Evolutionary conservation across 768 basidiomycete genomes (phyloP), one percentile per base, ranked within the genome.

Genomic region (Rhizopogon vesiculosus): DNA sequence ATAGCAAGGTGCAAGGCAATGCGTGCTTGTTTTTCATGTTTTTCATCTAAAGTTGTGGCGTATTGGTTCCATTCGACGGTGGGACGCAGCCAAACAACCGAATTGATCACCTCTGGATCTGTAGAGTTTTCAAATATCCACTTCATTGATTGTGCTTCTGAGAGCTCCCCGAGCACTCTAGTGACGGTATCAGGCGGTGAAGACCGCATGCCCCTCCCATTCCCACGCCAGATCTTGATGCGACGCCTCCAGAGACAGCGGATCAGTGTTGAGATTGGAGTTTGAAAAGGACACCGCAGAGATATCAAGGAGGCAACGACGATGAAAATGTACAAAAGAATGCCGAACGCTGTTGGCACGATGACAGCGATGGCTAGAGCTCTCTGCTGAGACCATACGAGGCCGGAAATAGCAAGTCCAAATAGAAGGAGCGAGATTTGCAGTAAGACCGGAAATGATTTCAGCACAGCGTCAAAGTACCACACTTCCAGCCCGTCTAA

Each of bases 121-220:
- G 54, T 60, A n/a, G 61, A 64, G 1, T 49, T 62, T 42, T 60
- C 53, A 9, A 64, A 52, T 13, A 64, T 42, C 64, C 64, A 64
- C 42, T 51, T 38, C 16, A 65, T 56, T 3, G 60, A 45, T 5
- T 29, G n/a, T 18, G 29, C 29, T 2, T 45, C 45, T 10, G 45
- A 18, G 4, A 31, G 16, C 16, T 45, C 44, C 9, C n/a, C 13
- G 13, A 15, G 13, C 15, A 8, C n/a, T 31, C 10, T 5, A 18
- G 28, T 7, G 2, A 25, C 8, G 9, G 44, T 25, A 45, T 5
- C 1, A 10, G 45, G n/a, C 9, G 28, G n/a, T 16, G 43, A 28
- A 2, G 16, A 4, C 29, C 1, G 5, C n/a, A n/a, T 10, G 12
- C 13, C 8, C 1, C 3, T 28, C 7, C 15, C 25, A 25, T 28